phyloP scores from a whole-genome alignment of 2,329 filamentous ascomycete genomes.

The Claviceps paspali region DNA sequence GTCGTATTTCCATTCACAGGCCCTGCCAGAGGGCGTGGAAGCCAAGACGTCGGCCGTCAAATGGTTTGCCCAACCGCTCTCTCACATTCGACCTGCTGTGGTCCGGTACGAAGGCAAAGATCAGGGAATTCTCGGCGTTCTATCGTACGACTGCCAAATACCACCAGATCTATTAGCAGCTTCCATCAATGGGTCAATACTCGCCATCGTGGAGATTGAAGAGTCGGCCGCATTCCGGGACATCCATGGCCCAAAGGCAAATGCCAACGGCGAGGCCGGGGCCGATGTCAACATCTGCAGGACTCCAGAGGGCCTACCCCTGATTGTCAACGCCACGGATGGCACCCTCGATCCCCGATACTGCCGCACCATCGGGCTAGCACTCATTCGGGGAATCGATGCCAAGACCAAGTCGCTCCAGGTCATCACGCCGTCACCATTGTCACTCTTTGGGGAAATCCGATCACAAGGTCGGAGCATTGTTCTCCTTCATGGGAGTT shows the following conservation, averaged over 20 bases:
- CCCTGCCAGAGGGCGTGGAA: not conserved
- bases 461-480: slow-evolving; percentile 30
- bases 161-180: slow-evolving; percentile 43
- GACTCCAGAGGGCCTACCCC: slow-evolving; percentile 41
- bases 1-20: slow-evolving; percentile 55
- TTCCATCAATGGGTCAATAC: slow-evolving; percentile 53
- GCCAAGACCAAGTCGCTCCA: slow-evolving; percentile 36
- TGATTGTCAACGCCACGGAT: slow-evolving; percentile 39
- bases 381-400: slow-evolving; percentile 57
- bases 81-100: slow-evolving; percentile 41
- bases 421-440: slow-evolving; percentile 45
- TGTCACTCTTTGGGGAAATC: slow-evolving; percentile 23
- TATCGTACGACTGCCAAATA: slow-evolving; percentile 52
- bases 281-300: slow-evolving; percentile 5
- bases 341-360: slow-evolving; percentile 42
- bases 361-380: slow-evolving; percentile 47
- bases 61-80: slow-evolving; percentile 43
- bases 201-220: slow-evolving; percentile 51
- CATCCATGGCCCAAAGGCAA: slow-evolving; percentile 7
- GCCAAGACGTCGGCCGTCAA: slow-evolving; percentile 9
- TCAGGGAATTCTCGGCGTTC: slow-evolving; percentile 45
- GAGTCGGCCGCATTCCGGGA: slow-evolving; percentile 32
- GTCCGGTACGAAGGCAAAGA: slow-evolving; percentile 39
- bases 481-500: slow-evolving; percentile 51
- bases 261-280: not conserved